A percentile compares a stretch with the other conserved stretches of the same genome.
phyloP scores from a whole-genome alignment of 805 yeast genomes.

The Peterozyma xylosa region DNA sequence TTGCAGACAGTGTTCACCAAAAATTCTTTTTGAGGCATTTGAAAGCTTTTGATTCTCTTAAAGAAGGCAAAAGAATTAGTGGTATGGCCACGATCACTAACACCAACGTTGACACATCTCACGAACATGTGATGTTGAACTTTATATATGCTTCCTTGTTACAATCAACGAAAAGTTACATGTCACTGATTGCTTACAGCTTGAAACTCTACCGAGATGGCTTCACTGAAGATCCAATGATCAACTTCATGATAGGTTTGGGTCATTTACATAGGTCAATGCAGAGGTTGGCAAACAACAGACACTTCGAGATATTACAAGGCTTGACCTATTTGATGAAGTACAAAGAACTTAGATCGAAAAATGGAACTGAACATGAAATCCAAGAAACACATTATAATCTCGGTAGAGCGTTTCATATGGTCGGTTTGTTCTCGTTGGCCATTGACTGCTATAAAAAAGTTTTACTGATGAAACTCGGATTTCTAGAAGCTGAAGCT shows the following conservation, averaged over 20 bases:
- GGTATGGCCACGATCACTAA: slow-evolving; percentile 78
- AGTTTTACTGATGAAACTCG: slow-evolving; percentile 34
- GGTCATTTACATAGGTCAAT: slow-evolving; percentile 84
- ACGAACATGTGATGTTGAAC: slow-evolving; percentile 54
- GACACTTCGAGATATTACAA: slow-evolving; percentile 83
- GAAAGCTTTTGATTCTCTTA: slow-evolving; percentile 77
- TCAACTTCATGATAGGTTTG: slow-evolving; percentile 67
- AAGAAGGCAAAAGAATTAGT: slow-evolving; percentile 42
- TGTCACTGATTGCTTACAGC: slow-evolving; percentile 74
- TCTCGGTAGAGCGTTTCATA: slow-evolving; percentile 77
- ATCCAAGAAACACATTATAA: slow-evolving; percentile 77
- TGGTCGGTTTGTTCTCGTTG: slow-evolving; percentile 65
- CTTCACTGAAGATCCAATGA: slow-evolving; percentile 69
- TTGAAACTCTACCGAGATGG: slow-evolving; percentile 56
- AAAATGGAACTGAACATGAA: slow-evolving; percentile 32
- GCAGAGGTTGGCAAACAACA: slow-evolving; percentile 80
- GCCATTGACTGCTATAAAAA: slow-evolving; percentile 71
- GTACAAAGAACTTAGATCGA: slow-evolving; percentile 48
- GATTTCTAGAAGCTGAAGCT: slow-evolving; percentile 8
- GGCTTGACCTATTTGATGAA: slow-evolving; percentile 75
- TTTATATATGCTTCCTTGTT: slow-evolving; percentile 76
- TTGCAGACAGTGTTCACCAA: slow-evolving; percentile 78
- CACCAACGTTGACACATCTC: slow-evolving; percentile 32
- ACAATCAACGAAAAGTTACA: slow-evolving; percentile 75
- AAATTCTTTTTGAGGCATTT: slow-evolving; percentile 85